Percentiles rank a stretch among this genome's conserved stretches.
Evolutionary conservation across 2,329 filamentous ascomycete species (phyloP).

Genomic region (Aschersonia sp.): DNA sequence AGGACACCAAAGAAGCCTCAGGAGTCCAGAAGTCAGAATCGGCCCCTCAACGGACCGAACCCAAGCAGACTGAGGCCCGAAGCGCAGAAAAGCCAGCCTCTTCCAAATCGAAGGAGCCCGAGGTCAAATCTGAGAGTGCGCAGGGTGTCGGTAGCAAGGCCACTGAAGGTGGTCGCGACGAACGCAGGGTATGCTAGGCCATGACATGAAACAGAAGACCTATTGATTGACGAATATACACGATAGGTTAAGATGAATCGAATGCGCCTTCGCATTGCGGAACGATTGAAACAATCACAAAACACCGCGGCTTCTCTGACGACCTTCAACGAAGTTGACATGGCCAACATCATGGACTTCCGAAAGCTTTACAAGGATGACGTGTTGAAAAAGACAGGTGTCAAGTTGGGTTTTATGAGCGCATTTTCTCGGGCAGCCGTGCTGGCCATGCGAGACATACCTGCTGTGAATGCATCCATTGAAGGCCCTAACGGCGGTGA

Average conservation of each 20-base stretch:
- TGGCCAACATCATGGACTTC: constrained; percentile 96
- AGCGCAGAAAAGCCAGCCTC: constrained; percentile 1
- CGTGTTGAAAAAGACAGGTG: constrained; percentile 83
- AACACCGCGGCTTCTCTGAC: constrained; percentile 95
- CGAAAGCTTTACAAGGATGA: constrained; percentile 96
- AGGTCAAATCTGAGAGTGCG: constrained; percentile 8
- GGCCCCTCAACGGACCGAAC: constrained; percentile 14
- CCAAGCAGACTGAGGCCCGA: constrained; percentile 17
- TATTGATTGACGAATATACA: not conserved
- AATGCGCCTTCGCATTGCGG: constrained; percentile 93
- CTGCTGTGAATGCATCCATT: constrained; percentile 89
- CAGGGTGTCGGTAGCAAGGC: constrained; percentile 9
- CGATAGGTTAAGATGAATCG: constrained; percentile 98
- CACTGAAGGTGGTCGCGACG: constrained; percentile 57
- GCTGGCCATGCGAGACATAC: constrained; percentile 88
- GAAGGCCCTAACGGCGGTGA: constrained; percentile 91
- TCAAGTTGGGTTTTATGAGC: constrained; percentile 99
- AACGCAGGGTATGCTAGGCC: constrained; percentile 59
- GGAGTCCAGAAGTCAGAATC: not conserved
- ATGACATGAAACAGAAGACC: not conserved
- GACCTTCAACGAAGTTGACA: constrained; percentile 98
- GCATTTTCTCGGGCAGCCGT: constrained; percentile 85
- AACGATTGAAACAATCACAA: constrained; percentile 97
- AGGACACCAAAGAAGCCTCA: constrained; percentile 4
- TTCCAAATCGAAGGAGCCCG: constrained; percentile 13